Percentiles rank a stretch among this genome's conserved stretches.
phyloP scores from a whole-genome alignment of 192 early-diverging fungal genomes.

The Podila epicladia region DNA sequence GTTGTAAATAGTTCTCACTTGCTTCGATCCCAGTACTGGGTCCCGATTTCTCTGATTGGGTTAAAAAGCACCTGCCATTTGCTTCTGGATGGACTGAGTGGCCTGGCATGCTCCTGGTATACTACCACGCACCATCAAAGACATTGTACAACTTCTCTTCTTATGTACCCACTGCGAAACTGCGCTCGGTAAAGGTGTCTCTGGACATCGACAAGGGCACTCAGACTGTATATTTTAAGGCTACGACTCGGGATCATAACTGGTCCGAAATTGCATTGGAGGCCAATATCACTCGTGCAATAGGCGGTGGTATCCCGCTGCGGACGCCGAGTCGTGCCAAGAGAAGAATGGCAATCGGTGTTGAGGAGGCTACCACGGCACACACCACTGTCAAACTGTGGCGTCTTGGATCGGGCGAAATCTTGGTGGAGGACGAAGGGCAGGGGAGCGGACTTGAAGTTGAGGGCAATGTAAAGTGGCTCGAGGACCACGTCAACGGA shows the following conservation, averaged over 20 bases:
- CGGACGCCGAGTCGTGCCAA: constrained; percentile 44
- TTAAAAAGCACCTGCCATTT: constrained; percentile 9
- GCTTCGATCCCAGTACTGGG: constrained; percentile 33
- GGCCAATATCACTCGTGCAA: constrained; percentile 34
- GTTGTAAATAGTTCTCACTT: constrained; percentile 12
- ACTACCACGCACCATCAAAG: constrained; percentile 51
- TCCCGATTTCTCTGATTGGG: constrained; percentile 26
- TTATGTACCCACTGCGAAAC: constrained; percentile 23
- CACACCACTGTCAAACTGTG: constrained; percentile 26
- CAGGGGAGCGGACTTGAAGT: constrained; percentile 44
- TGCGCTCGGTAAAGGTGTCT: constrained; percentile 22
- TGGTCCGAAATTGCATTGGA: constrained; percentile 24
- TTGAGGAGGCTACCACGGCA: constrained; percentile 44
- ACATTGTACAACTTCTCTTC: constrained; percentile 52
- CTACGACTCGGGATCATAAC: constrained; percentile 11
- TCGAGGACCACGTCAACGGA: constrained; percentile 3
- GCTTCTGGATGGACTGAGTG: constrained; percentile 4
- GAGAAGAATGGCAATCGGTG: constrained; percentile 35
- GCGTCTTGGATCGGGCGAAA: constrained; percentile 23
- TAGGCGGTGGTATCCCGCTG: constrained; percentile 52
- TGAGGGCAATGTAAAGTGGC: constrained; percentile 43
- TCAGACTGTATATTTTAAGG: constrained; percentile 28
- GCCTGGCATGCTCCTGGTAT: constrained; percentile 40
- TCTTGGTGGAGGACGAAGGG: constrained; percentile 41
- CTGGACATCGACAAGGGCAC: constrained; percentile 7